These are phyloP conservation scores for Arabidopsis lyrata DNA, from an alignment of 441 rosid species.

Conservation along the genomic window DNA sequence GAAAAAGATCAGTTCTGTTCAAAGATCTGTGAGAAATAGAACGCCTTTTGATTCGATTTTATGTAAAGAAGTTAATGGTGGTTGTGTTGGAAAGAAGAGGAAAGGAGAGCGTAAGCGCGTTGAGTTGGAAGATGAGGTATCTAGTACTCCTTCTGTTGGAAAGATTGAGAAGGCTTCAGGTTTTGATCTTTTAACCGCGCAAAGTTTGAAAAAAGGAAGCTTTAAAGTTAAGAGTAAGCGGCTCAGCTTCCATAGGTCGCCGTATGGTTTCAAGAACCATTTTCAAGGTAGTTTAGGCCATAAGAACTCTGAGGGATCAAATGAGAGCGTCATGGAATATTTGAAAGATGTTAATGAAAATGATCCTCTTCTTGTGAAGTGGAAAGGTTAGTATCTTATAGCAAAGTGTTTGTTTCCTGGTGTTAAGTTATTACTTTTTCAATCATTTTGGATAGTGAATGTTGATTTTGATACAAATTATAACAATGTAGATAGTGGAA, in stretches of 20 bases:
- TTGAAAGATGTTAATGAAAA: conserved; percentile 47
- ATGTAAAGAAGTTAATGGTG: conserved; percentile 27
- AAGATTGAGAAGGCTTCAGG: conserved; percentile 43
- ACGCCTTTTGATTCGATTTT: conserved; percentile 61
- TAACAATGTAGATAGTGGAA: conserved; percentile 48
- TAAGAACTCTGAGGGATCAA: conserved; percentile 41
- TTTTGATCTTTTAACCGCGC: conserved; percentile 34
- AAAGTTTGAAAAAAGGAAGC: conserved; percentile 35
- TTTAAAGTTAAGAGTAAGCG: conserved; percentile 49
- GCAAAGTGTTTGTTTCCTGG: conserved; percentile 29
- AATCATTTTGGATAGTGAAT: background rate
- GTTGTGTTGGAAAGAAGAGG: conserved; percentile 22
- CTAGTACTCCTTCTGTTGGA: conserved; percentile 19
- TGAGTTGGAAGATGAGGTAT: conserved; percentile 48
- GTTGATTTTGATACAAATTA: conserved; percentile 6
- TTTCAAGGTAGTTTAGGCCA: conserved; percentile 37
- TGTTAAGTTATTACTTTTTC: conserved; percentile 1
- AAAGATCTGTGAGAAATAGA: conserved; percentile 51
- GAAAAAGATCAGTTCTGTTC: conserved; percentile 55
- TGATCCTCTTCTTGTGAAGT: conserved; percentile 31
- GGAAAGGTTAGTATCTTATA: conserved; percentile 41
- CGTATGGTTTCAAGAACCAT: conserved; percentile 51
- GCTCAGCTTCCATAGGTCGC: conserved; percentile 42
- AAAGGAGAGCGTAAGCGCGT: conserved; percentile 17
- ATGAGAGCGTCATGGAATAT: conserved; percentile 42